Conservation (phyloP, 306 rosid genomes). For the Rosa chinensis region DNA sequence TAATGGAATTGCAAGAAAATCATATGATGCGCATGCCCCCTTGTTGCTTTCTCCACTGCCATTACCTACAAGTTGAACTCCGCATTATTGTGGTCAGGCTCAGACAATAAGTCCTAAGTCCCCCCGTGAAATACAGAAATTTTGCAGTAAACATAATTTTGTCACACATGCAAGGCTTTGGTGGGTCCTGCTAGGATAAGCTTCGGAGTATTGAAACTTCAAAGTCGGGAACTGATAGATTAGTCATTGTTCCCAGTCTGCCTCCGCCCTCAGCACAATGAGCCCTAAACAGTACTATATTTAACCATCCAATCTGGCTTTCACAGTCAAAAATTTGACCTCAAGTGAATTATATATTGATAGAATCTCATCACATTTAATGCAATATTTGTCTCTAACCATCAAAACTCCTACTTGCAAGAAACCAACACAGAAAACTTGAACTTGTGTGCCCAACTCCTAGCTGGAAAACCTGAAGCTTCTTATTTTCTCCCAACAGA, state of each 20-base stretch:
- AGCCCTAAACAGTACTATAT: background rate
- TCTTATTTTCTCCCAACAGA: background rate
- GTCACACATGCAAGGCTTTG: slow-evolving; percentile 2
- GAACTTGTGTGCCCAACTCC: slow-evolving; percentile 12
- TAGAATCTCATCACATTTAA: background rate
- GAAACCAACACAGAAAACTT: slow-evolving; percentile 8
- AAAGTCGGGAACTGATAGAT: background rate
- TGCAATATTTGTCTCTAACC: background rate
- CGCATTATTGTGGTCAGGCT: slow-evolving; percentile 10
- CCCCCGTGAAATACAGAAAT: slow-evolving; percentile 6
- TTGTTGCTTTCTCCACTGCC: slow-evolving; percentile 26
- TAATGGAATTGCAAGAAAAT: slow-evolving; percentile 14
- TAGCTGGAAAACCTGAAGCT: background rate
- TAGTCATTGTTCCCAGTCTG: background rate
- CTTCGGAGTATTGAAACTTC: background rate
- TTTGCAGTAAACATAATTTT: background rate
- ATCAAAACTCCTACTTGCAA: background rate
- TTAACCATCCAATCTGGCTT: background rate
- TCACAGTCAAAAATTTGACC: background rate
- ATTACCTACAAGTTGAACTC: slow-evolving; percentile 19
- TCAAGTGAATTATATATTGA: background rate
- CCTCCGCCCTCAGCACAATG: background rate
- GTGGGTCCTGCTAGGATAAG: background rate
- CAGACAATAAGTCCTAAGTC: background rate
- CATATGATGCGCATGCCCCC: slow-evolving; percentile 26